These are phyloP conservation scores for Alnus rubra DNA, from an alignment of 306 rosid species.

Conservation along the genomic window DNA sequence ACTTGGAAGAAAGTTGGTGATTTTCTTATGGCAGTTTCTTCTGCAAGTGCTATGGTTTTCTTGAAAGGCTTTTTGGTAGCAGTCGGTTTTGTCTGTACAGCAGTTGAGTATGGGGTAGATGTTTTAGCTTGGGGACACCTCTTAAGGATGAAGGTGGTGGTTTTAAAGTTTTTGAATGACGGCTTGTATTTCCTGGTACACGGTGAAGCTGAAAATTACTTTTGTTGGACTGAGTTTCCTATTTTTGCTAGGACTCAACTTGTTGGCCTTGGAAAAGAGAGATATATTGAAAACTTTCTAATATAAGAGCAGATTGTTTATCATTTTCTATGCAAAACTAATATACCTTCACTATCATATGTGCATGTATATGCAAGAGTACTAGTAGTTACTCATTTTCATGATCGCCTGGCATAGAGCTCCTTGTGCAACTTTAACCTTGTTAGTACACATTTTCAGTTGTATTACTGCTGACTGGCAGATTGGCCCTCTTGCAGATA, in stretches of 20 bases:
- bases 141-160: slow-evolving; percentile 45
- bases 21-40: slow-evolving; percentile 16
- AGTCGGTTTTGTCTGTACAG: slow-evolving; percentile 70
- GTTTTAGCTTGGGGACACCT: slow-evolving; percentile 48
- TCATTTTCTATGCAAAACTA: background rate
- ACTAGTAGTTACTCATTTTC: background rate
- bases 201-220: slow-evolving; percentile 43
- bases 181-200: slow-evolving; percentile 50
- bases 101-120: slow-evolving; percentile 73
- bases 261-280: slow-evolving; percentile 26
- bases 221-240: slow-evolving; percentile 34
- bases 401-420: background rate
- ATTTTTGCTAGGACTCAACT: slow-evolving; percentile 34
- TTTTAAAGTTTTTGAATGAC: slow-evolving; percentile 57
- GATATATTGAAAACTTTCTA: slow-evolving; percentile 19
- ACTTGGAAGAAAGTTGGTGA: slow-evolving; percentile 39
- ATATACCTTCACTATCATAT: background rate
- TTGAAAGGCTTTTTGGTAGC: slow-evolving; percentile 46
- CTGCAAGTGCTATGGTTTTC: slow-evolving; percentile 26
- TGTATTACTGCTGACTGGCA: background rate
- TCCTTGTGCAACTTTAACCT: background rate
- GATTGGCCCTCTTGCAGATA: too few relatives aligned
- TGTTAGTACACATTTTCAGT: background rate
- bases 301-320: slow-evolving; percentile 27
- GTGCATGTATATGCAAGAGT: background rate